A percentile compares a stretch with the other conserved stretches of the same genome.
phyloP scores from a whole-genome alignment of 108 stramenopile species.

The Chaetoceros muelleri region DNA sequence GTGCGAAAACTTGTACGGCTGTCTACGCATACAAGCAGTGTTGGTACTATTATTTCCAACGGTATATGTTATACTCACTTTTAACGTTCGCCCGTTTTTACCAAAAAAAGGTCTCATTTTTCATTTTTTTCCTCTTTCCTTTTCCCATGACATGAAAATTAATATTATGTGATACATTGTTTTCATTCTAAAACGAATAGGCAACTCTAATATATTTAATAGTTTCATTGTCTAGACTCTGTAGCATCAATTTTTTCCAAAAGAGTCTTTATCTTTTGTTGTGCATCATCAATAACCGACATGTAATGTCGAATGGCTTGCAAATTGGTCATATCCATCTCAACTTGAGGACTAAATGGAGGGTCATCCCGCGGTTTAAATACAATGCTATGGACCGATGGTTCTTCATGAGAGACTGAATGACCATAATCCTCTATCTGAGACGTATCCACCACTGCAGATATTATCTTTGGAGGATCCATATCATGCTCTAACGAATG shows the following conservation, averaged over 20 bases:
- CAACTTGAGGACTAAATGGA: not conserved
- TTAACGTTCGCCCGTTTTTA: too few relatives aligned
- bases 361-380: not conserved
- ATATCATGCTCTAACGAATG: not conserved
- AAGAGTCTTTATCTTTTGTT: not conserved
- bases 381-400: not conserved
- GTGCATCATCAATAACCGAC: not conserved
- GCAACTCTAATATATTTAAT: not conserved
- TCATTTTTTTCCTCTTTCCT: not conserved
- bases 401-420: not conserved
- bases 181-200: not conserved
- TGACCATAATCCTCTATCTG: not conserved
- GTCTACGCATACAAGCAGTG: too few relatives aligned
- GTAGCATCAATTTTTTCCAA: not conserved
- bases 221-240: not conserved
- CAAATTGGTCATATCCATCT: not conserved
- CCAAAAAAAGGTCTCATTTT: not conserved
- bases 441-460: not conserved
- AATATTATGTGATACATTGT: not conserved
- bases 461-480: not conserved
- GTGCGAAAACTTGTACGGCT: too few relatives aligned
- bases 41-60: too few relatives aligned
- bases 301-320: not conserved
- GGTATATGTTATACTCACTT: too few relatives aligned
- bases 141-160: not conserved